Evolutionary conservation across 1,139 yeast species (phyloP).

Genomic region (Pichia norvegensis): DNA sequence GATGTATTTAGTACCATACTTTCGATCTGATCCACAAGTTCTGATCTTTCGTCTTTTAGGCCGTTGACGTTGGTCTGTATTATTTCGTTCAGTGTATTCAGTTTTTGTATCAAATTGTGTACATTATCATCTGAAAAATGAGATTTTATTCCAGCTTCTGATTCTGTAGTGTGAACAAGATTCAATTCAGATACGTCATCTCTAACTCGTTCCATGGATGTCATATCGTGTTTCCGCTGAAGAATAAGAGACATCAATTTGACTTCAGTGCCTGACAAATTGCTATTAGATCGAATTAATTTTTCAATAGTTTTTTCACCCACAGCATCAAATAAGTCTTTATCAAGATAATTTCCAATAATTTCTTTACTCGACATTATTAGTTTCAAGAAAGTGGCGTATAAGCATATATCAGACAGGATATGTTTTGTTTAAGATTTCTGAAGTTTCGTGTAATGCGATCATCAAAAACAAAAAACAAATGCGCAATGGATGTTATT

Average conservation of each 20-base stretch:
- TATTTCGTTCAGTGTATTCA: slow-evolving; percentile 2
- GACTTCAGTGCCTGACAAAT: slow-evolving; percentile 3
- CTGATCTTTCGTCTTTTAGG: neutral
- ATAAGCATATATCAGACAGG: too few relatives aligned
- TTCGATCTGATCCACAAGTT: neutral
- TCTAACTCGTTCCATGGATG: slow-evolving; percentile 4
- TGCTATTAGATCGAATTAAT: slow-evolving; percentile 2
- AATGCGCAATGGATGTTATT: too few relatives aligned
- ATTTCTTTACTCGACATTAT: slow-evolving; percentile 10
- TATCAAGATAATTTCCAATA: slow-evolving; percentile 8
- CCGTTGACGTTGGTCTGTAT: neutral
- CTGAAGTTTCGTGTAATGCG: too few relatives aligned
- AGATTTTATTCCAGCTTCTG: neutral
- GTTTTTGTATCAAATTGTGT: neutral
- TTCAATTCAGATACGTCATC: slow-evolving; percentile 1
- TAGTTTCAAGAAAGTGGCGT: too few relatives aligned
- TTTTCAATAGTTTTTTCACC: slow-evolving; percentile 5
- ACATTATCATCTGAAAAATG: neutral
- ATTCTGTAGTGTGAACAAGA: slow-evolving; percentile 1
- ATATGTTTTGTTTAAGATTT: too few relatives aligned
- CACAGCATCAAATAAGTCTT: slow-evolving; percentile 8
- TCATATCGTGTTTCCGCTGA: slow-evolving; percentile 6
- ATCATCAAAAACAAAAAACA: too few relatives aligned
- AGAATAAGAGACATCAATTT: slow-evolving; percentile 3
- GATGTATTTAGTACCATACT: neutral